Percentiles rank a stretch among this genome's conserved stretches.
These are phyloP conservation scores for Chrysophaeum taylorii DNA, from an alignment of 352 stramenopile genomes.

Conservation along the genomic window DNA sequence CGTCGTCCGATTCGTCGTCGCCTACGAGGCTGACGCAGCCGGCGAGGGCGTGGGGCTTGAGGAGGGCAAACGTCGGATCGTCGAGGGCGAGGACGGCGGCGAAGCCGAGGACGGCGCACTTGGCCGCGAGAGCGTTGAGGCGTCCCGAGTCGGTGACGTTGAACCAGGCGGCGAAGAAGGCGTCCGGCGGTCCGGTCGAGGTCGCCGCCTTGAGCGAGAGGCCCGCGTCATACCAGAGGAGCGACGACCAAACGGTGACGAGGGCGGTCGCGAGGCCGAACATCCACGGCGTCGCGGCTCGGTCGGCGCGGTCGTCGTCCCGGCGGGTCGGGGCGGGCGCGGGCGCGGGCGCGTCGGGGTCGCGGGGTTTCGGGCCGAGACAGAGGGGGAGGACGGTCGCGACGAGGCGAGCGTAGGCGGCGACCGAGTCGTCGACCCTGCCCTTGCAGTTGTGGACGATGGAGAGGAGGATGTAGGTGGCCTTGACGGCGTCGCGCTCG, in stretches of 20 bases:
- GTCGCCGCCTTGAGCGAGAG: conserved; percentile 73
- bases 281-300: conserved; percentile 42
- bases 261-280: conserved; percentile 55
- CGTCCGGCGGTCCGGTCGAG: conserved; percentile 63
- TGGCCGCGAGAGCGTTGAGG: conserved; percentile 69
- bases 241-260: conserved; percentile 73
- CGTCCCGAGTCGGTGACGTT: conserved; percentile 62
- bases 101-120: conserved; percentile 79
- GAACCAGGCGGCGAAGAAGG: conserved; percentile 79
- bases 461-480: conserved; percentile 30
- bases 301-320: conserved; percentile 40
- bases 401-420: conserved; percentile 36
- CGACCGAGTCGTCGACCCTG: background rate
- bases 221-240: conserved; percentile 83
- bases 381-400: conserved; percentile 60
- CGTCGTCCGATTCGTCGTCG: conserved; percentile 45
- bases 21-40: conserved; percentile 66
- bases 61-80: conserved; percentile 25
- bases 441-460: conserved; percentile 3
- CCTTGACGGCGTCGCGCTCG: conserved; percentile 45
- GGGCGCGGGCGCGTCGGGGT: conserved; percentile 31
- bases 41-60: conserved; percentile 66
- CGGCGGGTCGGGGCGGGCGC: conserved; percentile 36
- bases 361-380: too few species aligned
- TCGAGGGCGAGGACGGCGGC: conserved; percentile 73